These are phyloP conservation scores for Andrographis paniculata DNA, from an alignment of 305 asterid species.

Conservation along the genomic window DNA sequence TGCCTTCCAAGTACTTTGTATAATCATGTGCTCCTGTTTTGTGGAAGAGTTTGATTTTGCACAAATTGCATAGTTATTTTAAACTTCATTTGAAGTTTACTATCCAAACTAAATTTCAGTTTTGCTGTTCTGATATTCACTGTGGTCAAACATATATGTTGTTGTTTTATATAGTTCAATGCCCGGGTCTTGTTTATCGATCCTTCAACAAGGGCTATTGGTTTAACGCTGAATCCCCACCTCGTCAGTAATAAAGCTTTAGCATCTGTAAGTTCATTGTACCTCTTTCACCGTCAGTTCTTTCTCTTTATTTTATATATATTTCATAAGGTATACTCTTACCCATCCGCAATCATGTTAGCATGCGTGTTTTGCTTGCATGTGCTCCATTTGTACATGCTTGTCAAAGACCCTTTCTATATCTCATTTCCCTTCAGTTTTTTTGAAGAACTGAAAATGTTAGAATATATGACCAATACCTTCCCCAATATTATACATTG, in stretches of 20 bases:
- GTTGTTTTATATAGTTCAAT: constrained; percentile 50
- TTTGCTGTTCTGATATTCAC: no score
- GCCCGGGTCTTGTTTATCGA: constrained; percentile 94
- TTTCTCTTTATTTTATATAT: not conserved
- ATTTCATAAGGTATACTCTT: not conserved
- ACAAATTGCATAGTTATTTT: not conserved
- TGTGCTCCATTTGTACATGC: not conserved
- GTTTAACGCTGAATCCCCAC: constrained; percentile 77
- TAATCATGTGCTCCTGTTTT: constrained; percentile 1
- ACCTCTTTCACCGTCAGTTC: constrained; percentile 1
- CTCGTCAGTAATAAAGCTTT: constrained; percentile 76
- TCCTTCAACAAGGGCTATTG: constrained; percentile 91
- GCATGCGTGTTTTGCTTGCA: constrained; percentile 14
- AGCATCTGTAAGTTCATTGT: constrained; percentile 57
- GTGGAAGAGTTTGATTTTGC: not conserved
- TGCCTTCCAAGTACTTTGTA: not conserved
- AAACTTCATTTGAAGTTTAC: not conserved
- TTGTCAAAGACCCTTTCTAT: not conserved
- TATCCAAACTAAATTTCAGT: not conserved
- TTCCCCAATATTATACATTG: constrained; percentile 15
- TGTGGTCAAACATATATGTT: constrained; percentile 13
- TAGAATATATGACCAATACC: not conserved
- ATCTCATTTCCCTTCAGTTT: not conserved
- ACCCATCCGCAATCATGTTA: not conserved
- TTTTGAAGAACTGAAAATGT: not conserved